A percentile compares a stretch with the other conserved stretches of the same genome.
phyloP scores from a whole-genome alignment of 768 basidiomycete species.

The Cystofilobasidium macerans region DNA sequence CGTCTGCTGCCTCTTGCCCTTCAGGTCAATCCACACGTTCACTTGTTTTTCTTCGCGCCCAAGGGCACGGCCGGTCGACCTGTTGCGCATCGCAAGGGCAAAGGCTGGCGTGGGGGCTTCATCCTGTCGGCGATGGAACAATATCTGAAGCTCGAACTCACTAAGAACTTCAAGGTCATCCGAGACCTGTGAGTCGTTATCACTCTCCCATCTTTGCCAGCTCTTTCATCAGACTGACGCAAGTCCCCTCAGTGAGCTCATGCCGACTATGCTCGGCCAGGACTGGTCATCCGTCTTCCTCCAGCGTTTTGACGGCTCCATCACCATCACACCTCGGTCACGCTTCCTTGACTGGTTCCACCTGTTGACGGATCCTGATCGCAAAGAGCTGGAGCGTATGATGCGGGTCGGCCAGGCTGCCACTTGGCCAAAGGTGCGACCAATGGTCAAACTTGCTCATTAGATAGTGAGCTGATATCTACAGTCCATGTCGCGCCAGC shows the following conservation, averaged over 20 bases:
- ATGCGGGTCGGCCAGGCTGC: conserved; percentile 73
- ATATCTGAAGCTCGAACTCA: conserved; percentile 86
- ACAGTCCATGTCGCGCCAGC: too few species aligned
- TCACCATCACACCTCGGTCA: conserved; percentile 37
- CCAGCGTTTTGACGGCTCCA: conserved; percentile 44
- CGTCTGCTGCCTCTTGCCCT: not conserved
- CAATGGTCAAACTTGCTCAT: too few species aligned
- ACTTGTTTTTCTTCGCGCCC: conserved; percentile 86
- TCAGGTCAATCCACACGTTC: conserved; percentile 63
- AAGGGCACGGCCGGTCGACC: conserved; percentile 56
- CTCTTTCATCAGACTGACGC: too few species aligned
- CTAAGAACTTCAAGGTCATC: conserved; percentile 96
- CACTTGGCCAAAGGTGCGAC: conserved; percentile 86
- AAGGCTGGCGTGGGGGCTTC: conserved; percentile 96
- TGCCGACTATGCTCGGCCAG: conserved; percentile 66
- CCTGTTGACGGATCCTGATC: conserved; percentile 73
- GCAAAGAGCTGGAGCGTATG: conserved; percentile 70
- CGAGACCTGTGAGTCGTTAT: conserved; percentile 52
- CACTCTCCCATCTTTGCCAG: not conserved
- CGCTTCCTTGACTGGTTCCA: conserved; percentile 67
- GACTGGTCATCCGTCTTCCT: conserved; percentile 97
- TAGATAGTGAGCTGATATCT: too few species aligned
- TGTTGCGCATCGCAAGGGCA: conserved; percentile 85
- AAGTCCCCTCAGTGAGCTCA: conserved; percentile 58
- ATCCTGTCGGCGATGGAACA: conserved; percentile 83